phyloP scores from a whole-genome alignment of 2,329 filamentous ascomycete genomes.

The Penicillium griseofulvum region DNA sequence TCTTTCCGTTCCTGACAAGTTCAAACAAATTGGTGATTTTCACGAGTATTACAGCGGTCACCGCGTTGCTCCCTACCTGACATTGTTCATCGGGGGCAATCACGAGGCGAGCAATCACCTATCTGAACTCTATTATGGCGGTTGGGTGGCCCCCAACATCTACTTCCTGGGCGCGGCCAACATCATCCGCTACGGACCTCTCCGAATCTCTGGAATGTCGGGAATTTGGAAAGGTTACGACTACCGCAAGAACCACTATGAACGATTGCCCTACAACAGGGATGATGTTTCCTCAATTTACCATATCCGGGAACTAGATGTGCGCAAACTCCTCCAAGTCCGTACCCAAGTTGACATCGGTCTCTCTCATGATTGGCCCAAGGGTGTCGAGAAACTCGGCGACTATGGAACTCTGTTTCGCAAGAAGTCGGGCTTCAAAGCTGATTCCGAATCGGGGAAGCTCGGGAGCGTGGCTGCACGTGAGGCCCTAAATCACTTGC shows the following conservation, averaged over 20 bases:
- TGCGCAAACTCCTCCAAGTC: slow-evolving; percentile 82
- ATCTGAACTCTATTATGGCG: slow-evolving; percentile 91
- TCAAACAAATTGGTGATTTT: slow-evolving; percentile 85
- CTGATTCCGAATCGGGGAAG: slow-evolving; percentile 71
- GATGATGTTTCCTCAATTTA: slow-evolving; percentile 81
- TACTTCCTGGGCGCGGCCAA: slow-evolving; percentile 96
- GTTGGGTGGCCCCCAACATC: slow-evolving; percentile 95
- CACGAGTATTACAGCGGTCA: slow-evolving; percentile 86
- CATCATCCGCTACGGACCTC: slow-evolving; percentile 74
- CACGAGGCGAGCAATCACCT: slow-evolving; percentile 90
- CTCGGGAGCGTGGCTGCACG: slow-evolving; percentile 78
- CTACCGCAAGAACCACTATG: slow-evolving; percentile 78
- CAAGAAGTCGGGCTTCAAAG: slow-evolving; percentile 70
- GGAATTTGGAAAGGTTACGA: slow-evolving; percentile 94
- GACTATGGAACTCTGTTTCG: slow-evolving; percentile 66
- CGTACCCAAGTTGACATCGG: slow-evolving; percentile 88
- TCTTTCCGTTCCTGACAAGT: slow-evolving; percentile 88
- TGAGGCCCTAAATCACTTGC: slow-evolving; percentile 74
- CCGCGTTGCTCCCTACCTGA: slow-evolving; percentile 77
- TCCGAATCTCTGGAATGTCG: slow-evolving; percentile 85
- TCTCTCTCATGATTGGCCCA: slow-evolving; percentile 94
- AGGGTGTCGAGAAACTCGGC: slow-evolving; percentile 75
- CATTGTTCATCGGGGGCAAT: slow-evolving; percentile 90
- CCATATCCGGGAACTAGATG: slow-evolving; percentile 83
- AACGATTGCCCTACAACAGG: slow-evolving; percentile 78